Conservation (phyloP, 2,329 filamentous ascomycete species). For the Cladobotryum protrusum region DNA sequence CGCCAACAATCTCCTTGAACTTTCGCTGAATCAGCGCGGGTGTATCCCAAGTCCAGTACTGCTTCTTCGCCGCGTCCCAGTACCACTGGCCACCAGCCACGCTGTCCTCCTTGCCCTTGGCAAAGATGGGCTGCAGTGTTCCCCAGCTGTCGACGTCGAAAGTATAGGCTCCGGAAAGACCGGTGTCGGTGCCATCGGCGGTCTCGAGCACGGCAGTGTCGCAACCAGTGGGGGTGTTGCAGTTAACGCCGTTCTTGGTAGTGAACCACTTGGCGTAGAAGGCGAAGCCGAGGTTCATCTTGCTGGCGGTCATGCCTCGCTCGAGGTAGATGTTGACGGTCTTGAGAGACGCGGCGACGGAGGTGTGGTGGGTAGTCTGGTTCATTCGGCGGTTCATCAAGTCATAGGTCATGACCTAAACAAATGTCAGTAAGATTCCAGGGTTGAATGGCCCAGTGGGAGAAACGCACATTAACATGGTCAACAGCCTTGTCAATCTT, state of each 20-base stretch:
- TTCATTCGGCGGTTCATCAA: constrained; percentile 67
- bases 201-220: constrained; percentile 54
- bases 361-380: constrained; percentile 58
- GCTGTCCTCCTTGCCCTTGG: constrained; percentile 37
- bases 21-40: constrained; percentile 41
- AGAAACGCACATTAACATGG: constrained; percentile 48
- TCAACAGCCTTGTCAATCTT: constrained; percentile 55
- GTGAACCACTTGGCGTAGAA: constrained; percentile 66
- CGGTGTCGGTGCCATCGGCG: constrained; percentile 52
- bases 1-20: constrained; percentile 37
- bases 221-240: constrained; percentile 49
- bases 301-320: constrained; percentile 47
- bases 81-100: constrained; percentile 49
- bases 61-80: constrained; percentile 37
- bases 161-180: constrained; percentile 37
- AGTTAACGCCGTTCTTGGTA: constrained; percentile 41
- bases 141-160: constrained; percentile 31
- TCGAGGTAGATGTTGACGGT: constrained; percentile 53
- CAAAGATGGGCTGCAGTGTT: constrained; percentile 37
- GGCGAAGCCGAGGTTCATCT: constrained; percentile 60
- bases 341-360: constrained; percentile 47
- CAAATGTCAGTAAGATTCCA: not conserved
- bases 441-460: fast-evolving
- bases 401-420: constrained; percentile 62
- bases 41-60: constrained; percentile 54